Percentiles rank a stretch among this genome's conserved stretches.
Evolutionary conservation across 495 filamentous ascomycete species (phyloP).

Genomic region (Trichoderma asperelloides): DNA sequence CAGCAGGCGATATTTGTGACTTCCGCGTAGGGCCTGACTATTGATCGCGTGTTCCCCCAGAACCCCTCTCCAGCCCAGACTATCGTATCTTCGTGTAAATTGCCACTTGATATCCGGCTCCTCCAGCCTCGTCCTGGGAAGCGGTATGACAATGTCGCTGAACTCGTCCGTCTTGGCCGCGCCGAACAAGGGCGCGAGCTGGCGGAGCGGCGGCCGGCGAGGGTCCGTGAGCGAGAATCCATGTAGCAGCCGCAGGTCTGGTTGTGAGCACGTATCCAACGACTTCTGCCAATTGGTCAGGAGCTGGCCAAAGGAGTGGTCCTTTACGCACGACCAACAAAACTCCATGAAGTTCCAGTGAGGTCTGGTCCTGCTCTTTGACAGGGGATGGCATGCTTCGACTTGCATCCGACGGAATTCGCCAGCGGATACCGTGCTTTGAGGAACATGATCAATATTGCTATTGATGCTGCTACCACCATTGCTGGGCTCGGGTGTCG

Average conservation of each 20-base stretch:
- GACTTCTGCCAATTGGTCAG: slow-evolving; percentile 55
- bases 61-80: slow-evolving; percentile 55
- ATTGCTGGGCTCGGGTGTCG: not conserved
- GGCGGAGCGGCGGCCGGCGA: slow-evolving; percentile 49
- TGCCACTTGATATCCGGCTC: slow-evolving; percentile 35
- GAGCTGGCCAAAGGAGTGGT: slow-evolving; percentile 62
- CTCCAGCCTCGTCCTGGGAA: slow-evolving; percentile 52
- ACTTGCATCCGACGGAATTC: slow-evolving; percentile 44
- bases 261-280: slow-evolving; percentile 67
- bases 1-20: slow-evolving; percentile 52
- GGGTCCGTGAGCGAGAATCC: slow-evolving; percentile 60
- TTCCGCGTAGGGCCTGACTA: slow-evolving; percentile 27
- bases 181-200: slow-evolving; percentile 66
- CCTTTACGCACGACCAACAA: slow-evolving; percentile 51
- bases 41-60: slow-evolving; percentile 24
- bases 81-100: slow-evolving; percentile 45
- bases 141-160: slow-evolving; percentile 70
- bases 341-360: slow-evolving; percentile 45
- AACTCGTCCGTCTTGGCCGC: slow-evolving; percentile 57
- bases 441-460: not conserved
- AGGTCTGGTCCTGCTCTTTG: slow-evolving; percentile 44
- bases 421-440: slow-evolving; percentile 22
- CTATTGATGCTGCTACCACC: not conserved
- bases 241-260: slow-evolving; percentile 66
- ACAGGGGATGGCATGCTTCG: slow-evolving; percentile 48